Percentiles rank a stretch among this genome's conserved stretches.
Evolutionary conservation across 2,329 filamentous ascomycete species (phyloP).

Genomic region (Aspergillus neotritici): DNA sequence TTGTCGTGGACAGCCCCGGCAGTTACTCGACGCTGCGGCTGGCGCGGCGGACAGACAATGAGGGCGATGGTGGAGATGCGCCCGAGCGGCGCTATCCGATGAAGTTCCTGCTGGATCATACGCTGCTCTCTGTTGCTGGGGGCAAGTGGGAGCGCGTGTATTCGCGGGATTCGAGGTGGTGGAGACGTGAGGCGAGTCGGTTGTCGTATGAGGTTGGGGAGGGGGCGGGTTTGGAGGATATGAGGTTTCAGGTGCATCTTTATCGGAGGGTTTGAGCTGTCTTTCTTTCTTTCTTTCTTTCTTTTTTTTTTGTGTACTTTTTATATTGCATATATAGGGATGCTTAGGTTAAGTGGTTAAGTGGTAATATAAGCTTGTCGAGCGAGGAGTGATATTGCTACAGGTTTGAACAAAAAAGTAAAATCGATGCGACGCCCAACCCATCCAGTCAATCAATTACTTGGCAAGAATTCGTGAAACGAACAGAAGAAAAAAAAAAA

Average conservation of each 20-base stretch:
- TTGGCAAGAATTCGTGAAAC: conserved; percentile 2
- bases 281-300: too few relatives aligned
- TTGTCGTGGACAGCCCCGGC: conserved; percentile 89
- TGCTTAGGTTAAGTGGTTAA: background rate
- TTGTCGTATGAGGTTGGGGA: conserved; percentile 81
- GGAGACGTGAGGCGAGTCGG: conserved; percentile 57
- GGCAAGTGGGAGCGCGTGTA: conserved; percentile 67
- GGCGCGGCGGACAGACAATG: conserved; percentile 42
- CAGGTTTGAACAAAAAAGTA: too few relatives aligned
- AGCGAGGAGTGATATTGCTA: too few relatives aligned
- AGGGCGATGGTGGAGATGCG: conserved; percentile 7
- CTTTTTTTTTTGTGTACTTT: too few relatives aligned
- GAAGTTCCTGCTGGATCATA: conserved; percentile 85
- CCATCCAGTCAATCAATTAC: too few relatives aligned
- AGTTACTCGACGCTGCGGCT: conserved; percentile 81
- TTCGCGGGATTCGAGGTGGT: conserved; percentile 77
- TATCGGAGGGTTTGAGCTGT: conserved; percentile 53
- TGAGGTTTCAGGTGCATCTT: conserved; percentile 89
- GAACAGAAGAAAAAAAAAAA: conserved; percentile 16
- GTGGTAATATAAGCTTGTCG: background rate
- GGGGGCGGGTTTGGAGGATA: conserved; percentile 82
- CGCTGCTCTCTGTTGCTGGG: conserved; percentile 53
- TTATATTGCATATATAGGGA: too few relatives aligned
- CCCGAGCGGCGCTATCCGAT: conserved; percentile 70
- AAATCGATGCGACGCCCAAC: too few relatives aligned